Conservation (phyloP, 192 early-diverging fungal genomes). For the Linnemannia hyalina region DNA sequence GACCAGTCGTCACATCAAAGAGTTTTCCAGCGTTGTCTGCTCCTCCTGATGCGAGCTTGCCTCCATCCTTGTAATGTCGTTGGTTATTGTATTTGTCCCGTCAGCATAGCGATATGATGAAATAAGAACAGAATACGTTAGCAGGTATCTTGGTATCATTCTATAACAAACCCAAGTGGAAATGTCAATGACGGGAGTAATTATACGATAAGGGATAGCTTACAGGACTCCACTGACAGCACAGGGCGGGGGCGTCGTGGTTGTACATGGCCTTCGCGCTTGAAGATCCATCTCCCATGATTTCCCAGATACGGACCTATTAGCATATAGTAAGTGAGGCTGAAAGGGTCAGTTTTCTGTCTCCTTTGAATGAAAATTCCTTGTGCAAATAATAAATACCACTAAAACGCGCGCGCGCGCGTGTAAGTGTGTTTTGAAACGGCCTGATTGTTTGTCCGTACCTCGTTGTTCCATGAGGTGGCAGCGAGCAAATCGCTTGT, state of each 20-base stretch:
- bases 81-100: not conserved
- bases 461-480: conserved; percentile 91
- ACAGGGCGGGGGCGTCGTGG: conserved; percentile 89
- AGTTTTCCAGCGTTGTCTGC: conserved; percentile 91
- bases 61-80: conserved; percentile 78
- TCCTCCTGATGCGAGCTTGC: conserved; percentile 90
- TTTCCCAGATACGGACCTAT: conserved; percentile 95
- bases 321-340: not conserved
- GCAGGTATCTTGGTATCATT: not conserved
- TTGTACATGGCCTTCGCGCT: conserved; percentile 85
- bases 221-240: conserved; percentile 87
- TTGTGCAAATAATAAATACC: not conserved
- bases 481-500: conserved; percentile 88
- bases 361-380: not conserved
- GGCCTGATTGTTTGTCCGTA: conserved; percentile 26
- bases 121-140: not conserved
- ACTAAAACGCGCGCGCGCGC: not conserved
- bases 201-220: not conserved
- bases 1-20: conserved; percentile 86
- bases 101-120: not conserved
- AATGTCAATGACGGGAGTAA: not conserved
- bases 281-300: conserved; percentile 83
- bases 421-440: not conserved
- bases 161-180: not conserved
- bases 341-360: not conserved